Base-by-base conservation (phyloP, 176 grass and related monocot genomes). In the Triticum turgidum region DNA sequence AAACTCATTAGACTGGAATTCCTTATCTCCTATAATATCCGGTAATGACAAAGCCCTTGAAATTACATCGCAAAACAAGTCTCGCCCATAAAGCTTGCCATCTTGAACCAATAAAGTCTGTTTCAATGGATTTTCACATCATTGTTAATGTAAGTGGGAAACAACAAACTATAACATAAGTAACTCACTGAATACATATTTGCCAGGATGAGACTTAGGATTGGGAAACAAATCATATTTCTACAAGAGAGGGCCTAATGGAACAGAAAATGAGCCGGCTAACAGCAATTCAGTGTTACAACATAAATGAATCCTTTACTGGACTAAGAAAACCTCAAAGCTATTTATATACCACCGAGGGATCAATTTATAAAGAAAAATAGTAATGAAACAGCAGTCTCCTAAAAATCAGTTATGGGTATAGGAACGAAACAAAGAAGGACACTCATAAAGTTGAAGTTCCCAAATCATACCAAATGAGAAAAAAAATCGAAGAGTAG, bases 1-100 rank as follows among this genome's bases (percentile, higher is more conserved):
- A 89, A 98, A 98, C 82, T 95, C 93, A 92, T 98, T 98, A 76
- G 83, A 91, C 77, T 95, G 93, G 93, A 95, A 94, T 75, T 95
- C 96, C 78, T 94, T 91, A 69, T 95, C 96, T 83, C 82, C 91
- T 83, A 94, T 81, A 88, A 95, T 85, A 34, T 94, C 91, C 2
- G 93, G 91, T 86, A 98, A 86, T 89, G 89, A 84, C 83, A 96
- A 82, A 82, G 91, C 90, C 82, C 88, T 98, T 88, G 91, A 90
- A 82, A 98, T 98, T 64, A 92, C 90, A 92, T 96, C 93, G 75
- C 86, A 90, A 84, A 95, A 91, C 52, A 82, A 91, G 80, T 96
- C 65, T 74, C 80, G 82, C 21, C 93, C 96, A 80, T 89, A 98
- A 91, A 98, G 93, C 73, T 95, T 98, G 61, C 90, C 93, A 64